Conservation (phyloP, 495 filamentous ascomycete species). For the Ramalina intermedia region DNA sequence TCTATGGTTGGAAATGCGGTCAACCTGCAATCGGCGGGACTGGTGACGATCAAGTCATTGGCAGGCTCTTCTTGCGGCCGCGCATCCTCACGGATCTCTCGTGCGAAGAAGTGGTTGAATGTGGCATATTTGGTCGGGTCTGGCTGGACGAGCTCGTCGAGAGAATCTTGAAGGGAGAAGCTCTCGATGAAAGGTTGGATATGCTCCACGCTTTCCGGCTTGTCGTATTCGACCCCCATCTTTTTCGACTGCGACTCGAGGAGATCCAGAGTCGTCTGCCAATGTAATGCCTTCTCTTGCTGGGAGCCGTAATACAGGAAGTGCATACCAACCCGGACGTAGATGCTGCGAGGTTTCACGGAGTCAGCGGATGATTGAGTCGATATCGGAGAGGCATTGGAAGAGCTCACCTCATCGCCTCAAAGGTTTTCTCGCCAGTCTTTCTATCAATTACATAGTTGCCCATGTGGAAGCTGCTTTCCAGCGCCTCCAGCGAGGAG, state of each 20-base stretch:
- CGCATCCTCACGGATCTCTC: conserved; percentile 22
- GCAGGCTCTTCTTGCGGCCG: conserved; percentile 24
- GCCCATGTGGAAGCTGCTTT: conserved; percentile 25
- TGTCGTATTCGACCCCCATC: conserved; percentile 29
- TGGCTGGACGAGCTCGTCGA: conserved; percentile 22
- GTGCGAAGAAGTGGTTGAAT: conserved; percentile 34
- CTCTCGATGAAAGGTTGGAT: conserved; percentile 28
- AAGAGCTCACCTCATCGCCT: conserved; percentile 19
- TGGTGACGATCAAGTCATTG: conserved; percentile 20
- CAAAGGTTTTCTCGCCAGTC: conserved; percentile 24
- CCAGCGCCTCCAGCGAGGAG: conserved; percentile 18
- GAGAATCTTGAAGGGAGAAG: conserved; percentile 18
- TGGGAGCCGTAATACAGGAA: conserved; percentile 27
- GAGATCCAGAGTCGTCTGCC: conserved; percentile 20
- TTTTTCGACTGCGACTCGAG: conserved; percentile 24
- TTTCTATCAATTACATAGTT: conserved; percentile 30
- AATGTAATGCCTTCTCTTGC: conserved; percentile 26
- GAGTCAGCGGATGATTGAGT: no score
- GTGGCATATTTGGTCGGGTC: conserved; percentile 20
- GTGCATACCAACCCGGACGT: conserved; percentile 32
- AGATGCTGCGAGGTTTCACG: conserved; percentile 14
- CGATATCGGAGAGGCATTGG: no score
- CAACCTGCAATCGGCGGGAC: conserved; percentile 28
- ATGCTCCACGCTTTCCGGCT: conserved; percentile 21
- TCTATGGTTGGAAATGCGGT: conserved; percentile 24